phyloP scores from a whole-genome alignment of 176 grass and related monocot species.

The Zea mays region Zm-B73-REFERENCE-NAM-5.0 NC_050097.1:7148001-7148500 shows the following conservation, averaged over 20 bases:
- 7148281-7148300: slow-evolving; percentile 45
- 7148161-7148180: slow-evolving; percentile 70
- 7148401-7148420: slow-evolving; percentile 70
- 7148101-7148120: slow-evolving; percentile 88
- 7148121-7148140: slow-evolving; percentile 68
- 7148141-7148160: slow-evolving; percentile 58
- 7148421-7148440: slow-evolving; percentile 45
- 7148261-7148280: slow-evolving; percentile 53
- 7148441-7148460: slow-evolving; percentile 57
- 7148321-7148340: slow-evolving; percentile 62
- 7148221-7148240: slow-evolving; percentile 48
- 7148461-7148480: slow-evolving; percentile 58
- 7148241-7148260: slow-evolving; percentile 31
- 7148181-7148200: slow-evolving; percentile 64
- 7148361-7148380: slow-evolving; percentile 48
- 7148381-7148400: slow-evolving; percentile 46
- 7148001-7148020: slow-evolving; percentile 77
- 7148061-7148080: slow-evolving; percentile 79
- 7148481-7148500: slow-evolving; percentile 72
- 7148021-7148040: slow-evolving; percentile 52
- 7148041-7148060: slow-evolving; percentile 65
- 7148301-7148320: slow-evolving; percentile 3
- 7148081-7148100: slow-evolving; percentile 68
- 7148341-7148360: slow-evolving; percentile 67
- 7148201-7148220: slow-evolving; percentile 70